These are phyloP conservation scores for Anisodus tanguticus DNA, from an alignment of 257 asterid species.

Conservation along the genomic window DNA sequence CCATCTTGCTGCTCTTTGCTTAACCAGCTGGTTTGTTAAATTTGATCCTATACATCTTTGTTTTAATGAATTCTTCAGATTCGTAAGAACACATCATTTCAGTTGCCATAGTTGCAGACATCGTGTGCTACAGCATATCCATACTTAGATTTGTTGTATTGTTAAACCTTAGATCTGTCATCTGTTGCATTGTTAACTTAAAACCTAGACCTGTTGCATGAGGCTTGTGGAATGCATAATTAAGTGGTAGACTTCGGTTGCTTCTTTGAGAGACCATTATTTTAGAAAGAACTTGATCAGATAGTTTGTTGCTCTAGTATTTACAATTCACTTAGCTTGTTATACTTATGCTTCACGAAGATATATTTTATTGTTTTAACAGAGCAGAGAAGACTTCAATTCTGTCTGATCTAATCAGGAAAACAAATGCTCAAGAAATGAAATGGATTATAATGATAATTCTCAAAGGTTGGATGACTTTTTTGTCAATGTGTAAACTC, in stretches of 20 bases:
- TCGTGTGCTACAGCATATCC: background rate
- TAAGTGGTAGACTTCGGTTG: background rate
- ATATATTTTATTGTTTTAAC: conserved; percentile 40
- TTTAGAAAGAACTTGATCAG: conserved; percentile 14
- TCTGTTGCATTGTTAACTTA: background rate
- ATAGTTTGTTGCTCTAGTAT: background rate
- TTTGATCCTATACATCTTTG: background rate
- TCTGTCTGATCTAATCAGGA: conserved; percentile 79
- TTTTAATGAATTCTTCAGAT: background rate
- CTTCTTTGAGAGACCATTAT: background rate
- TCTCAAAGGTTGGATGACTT: conserved; percentile 69
- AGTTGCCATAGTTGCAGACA: background rate
- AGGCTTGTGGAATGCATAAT: background rate
- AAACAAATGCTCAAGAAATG: conserved; percentile 95
- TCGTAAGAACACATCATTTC: background rate
- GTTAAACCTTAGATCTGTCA: conserved; percentile 11
- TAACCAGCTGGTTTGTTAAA: background rate
- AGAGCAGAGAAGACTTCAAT: conserved; percentile 73
- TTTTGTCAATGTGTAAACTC: conserved; percentile 14
- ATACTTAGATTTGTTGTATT: background rate
- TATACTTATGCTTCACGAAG: conserved; percentile 32
- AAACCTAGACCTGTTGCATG: conserved; percentile 19
- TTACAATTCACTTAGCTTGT: background rate
- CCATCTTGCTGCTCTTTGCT: background rate
- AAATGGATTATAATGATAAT: conserved; percentile 98